Base-by-base conservation (phyloP, 1,139 yeast genomes). In the Debaryomycetaceae sp. region DNA sequence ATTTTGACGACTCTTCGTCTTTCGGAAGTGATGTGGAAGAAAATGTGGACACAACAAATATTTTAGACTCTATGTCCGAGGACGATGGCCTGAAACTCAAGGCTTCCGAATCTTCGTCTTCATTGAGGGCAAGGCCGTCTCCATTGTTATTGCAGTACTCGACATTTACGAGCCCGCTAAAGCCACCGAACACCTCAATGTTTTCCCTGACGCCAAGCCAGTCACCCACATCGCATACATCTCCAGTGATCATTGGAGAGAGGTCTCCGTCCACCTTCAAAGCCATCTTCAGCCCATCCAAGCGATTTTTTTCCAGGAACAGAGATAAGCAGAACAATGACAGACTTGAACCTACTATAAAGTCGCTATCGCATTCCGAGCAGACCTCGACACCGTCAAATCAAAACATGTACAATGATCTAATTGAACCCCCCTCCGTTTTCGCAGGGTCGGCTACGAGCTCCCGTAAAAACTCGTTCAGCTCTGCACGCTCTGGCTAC, bases 1-100 rank as follows among this genome's bases (percentile, higher is more conserved):
- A 72, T 46, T 59, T 72, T 38, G 75, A 71, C 42, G 73, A 68
- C 41, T 65, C 71, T 7, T 59, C 67, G 17, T 65, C 70, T 8
- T 54, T 65, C 44, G 70, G 66, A 5, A 61, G 69, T 36, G 54
- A 56, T 15, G 63, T 56, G 11, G 68, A 58, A 13, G 54, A 45
- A 16, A 52, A 47, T 14, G 40, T 45, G 8, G 55, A 51, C 34
- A 48, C 56, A 5, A 31, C 46, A 3, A 44, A 50, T 30, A 39
- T 55, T 2, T 35, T 47, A 18, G 40, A 28, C 6, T 38, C 46
- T 6, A 17, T 39, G 13, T 34, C 40, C 9, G 34, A 17, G 29
- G 16, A 26, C 15, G 17, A 35, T 11, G 13, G 14, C 17, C 18
- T 18, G 16, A 15, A 22, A 5, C 28, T 34, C 6, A 31, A 33